phyloP scores from a whole-genome alignment of 331 rosid species.

The Stylosanthes scabra region DNA sequence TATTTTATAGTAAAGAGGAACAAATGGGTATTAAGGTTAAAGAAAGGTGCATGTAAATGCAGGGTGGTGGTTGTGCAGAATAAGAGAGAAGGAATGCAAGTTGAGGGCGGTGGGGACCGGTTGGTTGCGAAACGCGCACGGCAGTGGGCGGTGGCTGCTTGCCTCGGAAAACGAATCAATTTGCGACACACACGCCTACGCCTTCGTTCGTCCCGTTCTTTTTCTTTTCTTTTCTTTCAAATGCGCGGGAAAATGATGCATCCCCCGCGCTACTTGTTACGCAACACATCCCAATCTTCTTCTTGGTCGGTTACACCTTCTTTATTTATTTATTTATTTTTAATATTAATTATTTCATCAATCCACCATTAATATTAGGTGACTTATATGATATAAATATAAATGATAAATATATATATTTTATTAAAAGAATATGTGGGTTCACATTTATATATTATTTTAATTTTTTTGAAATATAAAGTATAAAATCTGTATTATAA shows the following conservation, averaged over 20 bases:
- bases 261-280: slow-evolving; percentile 20
- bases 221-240: neutral
- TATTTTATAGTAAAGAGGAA: too few relatives aligned
- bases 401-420: too few relatives aligned
- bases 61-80: too few relatives aligned
- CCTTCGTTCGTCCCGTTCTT: neutral
- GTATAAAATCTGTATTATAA: too few relatives aligned
- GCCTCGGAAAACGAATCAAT: slow-evolving; percentile 27
- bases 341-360: too few relatives aligned
- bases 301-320: slow-evolving; percentile 31
- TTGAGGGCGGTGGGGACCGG: neutral
- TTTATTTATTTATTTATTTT: neutral
- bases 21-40: too few relatives aligned
- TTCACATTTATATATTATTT: too few relatives aligned
- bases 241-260: slow-evolving; percentile 38
- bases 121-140: slow-evolving; percentile 30
- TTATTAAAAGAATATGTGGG: too few relatives aligned
- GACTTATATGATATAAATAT: too few relatives aligned
- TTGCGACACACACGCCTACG: neutral
- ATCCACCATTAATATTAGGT: too few relatives aligned
- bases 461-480: too few relatives aligned
- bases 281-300: neutral
- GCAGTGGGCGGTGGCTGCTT: neutral
- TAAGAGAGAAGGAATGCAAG: neutral
- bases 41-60: too few relatives aligned